These are phyloP conservation scores for Brassica napus DNA, from an alignment of 345 rosid genomes.

Conservation along the genomic window DNA sequence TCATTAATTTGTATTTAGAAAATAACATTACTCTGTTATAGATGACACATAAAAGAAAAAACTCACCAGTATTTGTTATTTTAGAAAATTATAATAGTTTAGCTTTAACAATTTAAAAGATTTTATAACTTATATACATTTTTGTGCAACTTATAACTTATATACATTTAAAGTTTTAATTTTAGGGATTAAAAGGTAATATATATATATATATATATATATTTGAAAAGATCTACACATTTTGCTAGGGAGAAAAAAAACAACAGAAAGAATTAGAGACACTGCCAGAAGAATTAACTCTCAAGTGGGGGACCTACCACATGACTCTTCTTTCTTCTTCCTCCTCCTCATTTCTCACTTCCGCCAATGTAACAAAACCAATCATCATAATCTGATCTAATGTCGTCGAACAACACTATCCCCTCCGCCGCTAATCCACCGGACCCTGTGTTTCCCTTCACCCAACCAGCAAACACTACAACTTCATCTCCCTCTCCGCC, in stretches of 20 bases:
- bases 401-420: slow-evolving; percentile 25
- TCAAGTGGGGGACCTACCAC: slow-evolving; percentile 3
- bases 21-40: background rate
- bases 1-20: background rate
- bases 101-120: background rate
- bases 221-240: background rate
- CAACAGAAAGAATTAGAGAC: background rate
- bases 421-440: slow-evolving; percentile 22
- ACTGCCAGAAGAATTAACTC: slow-evolving; percentile 1
- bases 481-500: slow-evolving; percentile 10
- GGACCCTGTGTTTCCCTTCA: slow-evolving; percentile 14
- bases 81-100: background rate
- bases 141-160: background rate
- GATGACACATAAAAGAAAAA: background rate
- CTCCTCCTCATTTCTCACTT: slow-evolving; percentile 11
- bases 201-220: background rate
- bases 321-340: background rate
- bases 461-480: background rate
- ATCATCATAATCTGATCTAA: slow-evolving; percentile 22
- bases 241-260: background rate
- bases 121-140: too few relatives aligned
- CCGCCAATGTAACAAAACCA: background rate
- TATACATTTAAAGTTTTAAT: background rate
- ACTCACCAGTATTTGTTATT: background rate
- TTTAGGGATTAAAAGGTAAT: background rate